Evolutionary conservation across 129 eudicot species (phyloP).

Genomic region (Helianthus tuberosus): DNA sequence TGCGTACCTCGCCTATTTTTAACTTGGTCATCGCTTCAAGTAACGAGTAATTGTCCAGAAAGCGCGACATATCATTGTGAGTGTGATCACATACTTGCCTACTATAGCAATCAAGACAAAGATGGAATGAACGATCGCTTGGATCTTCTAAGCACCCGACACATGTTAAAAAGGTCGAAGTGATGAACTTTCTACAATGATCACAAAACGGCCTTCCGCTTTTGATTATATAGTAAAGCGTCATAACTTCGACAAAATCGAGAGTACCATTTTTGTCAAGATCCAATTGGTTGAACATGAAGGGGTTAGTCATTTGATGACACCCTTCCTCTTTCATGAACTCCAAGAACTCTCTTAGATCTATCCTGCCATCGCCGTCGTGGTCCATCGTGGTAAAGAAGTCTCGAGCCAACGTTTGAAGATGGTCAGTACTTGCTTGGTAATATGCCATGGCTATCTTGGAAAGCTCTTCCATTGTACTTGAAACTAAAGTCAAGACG

Average conservation of each 20-base stretch:
- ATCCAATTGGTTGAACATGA: conserved; percentile 44
- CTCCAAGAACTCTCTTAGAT: conserved; percentile 36
- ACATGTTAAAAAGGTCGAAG: conserved; percentile 41
- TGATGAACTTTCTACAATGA: conserved; percentile 35
- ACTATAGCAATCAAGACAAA: conserved; percentile 36
- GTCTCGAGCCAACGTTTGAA: conserved; percentile 25
- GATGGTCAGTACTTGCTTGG: conserved; percentile 23
- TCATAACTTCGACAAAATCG: conserved; percentile 52
- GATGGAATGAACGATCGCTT: not conserved
- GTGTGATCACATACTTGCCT: conserved; percentile 7
- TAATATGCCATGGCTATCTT: conserved; percentile 49
- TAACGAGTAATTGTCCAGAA: conserved; percentile 48
- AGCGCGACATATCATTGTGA: conserved; percentile 23
- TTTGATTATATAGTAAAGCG: conserved; percentile 49
- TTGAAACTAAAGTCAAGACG: not conserved
- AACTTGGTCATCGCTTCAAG: conserved; percentile 37
- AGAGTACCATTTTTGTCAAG: conserved; percentile 33
- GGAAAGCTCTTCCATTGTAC: conserved; percentile 21
- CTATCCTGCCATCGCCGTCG: conserved; percentile 37
- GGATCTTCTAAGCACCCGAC: conserved; percentile 38
- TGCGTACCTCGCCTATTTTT: conserved; percentile 9
- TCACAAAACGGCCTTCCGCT: conserved; percentile 63
- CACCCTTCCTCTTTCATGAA: conserved; percentile 51
- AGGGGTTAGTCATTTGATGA: conserved; percentile 1
- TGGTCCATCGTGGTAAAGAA: conserved; percentile 51